Conservation (phyloP, 192 early-diverging fungal species). For the Borealophlyctis nickersoniae region DNA sequence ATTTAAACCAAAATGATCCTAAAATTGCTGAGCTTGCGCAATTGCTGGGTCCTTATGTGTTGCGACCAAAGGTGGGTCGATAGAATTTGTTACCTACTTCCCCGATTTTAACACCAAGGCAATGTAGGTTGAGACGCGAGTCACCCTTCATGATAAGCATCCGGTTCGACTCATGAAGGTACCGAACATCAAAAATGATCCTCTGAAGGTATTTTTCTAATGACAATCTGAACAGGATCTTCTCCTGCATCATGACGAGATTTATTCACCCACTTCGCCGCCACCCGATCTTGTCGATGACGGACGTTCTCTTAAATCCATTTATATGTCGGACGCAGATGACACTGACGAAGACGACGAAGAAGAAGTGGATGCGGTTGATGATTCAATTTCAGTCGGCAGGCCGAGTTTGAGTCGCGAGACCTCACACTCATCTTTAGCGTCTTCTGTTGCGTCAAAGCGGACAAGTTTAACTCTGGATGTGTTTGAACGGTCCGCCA, state of each 20-base stretch:
- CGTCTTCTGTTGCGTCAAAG: neutral
- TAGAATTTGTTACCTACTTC: no score
- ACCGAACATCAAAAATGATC: slow-evolving; percentile 5
- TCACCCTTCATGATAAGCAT: slow-evolving; percentile 49
- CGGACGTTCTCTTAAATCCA: neutral
- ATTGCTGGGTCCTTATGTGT: slow-evolving; percentile 30
- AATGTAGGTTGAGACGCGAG: slow-evolving; percentile 20
- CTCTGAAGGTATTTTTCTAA: neutral
- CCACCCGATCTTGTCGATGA: slow-evolving; percentile 8
- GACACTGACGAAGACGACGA: slow-evolving; percentile 12
- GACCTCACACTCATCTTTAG: neutral
- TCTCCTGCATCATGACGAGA: slow-evolving; percentile 18
- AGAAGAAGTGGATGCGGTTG: slow-evolving; percentile 11
- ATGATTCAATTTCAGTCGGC: slow-evolving; percentile 1
- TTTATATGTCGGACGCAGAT: slow-evolving; percentile 22
- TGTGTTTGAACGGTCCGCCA: neutral
- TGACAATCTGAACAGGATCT: neutral
- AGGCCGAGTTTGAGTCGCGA: neutral
- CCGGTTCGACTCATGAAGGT: slow-evolving; percentile 40
- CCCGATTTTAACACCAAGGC: no score
- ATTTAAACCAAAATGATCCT: slow-evolving; percentile 11
- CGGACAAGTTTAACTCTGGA: neutral
- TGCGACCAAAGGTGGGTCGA: slow-evolving; percentile 37
- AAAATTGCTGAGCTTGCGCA: slow-evolving; percentile 31
- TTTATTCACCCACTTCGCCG: slow-evolving; percentile 17